These are phyloP conservation scores for Gracilaria caudata DNA, from an alignment of 23 red algal species.

Conservation along the genomic window DNA sequence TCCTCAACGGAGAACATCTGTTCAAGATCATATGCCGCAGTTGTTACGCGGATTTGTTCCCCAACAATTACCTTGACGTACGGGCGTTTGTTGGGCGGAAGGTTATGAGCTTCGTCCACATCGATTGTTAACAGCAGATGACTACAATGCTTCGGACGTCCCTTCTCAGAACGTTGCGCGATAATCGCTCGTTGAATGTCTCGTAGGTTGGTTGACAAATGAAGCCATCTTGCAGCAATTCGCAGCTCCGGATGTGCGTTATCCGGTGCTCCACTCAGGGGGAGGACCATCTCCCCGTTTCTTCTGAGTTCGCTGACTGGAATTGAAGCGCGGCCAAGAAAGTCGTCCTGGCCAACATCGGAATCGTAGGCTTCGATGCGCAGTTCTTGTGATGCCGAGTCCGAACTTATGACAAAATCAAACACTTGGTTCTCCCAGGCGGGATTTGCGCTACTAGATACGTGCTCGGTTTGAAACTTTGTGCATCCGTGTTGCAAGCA, in stretches of 20 bases:
- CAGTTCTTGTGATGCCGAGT: conserved; percentile 53
- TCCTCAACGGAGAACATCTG: conserved; percentile 43
- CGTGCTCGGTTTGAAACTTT: conserved; percentile 23
- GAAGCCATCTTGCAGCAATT: conserved; percentile 56
- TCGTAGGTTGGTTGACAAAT: conserved; percentile 37
- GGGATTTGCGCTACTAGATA: conserved; percentile 43
- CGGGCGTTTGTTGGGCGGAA: conserved; percentile 43
- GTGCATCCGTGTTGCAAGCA: conserved; percentile 39
- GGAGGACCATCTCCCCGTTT: conserved; percentile 11
- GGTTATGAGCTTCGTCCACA: conserved; percentile 63
- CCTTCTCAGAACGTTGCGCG: conserved; percentile 18
- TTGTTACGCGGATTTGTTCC: conserved; percentile 19
- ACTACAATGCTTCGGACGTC: conserved; percentile 35
- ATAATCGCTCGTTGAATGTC: conserved; percentile 53
- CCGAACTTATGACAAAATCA: conserved; percentile 43
- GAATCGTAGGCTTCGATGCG: conserved; percentile 62
- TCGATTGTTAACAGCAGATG: conserved; percentile 54
- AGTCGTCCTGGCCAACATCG: conserved; percentile 57
- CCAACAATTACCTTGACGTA: conserved; percentile 48
- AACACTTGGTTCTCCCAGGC: conserved; percentile 54
- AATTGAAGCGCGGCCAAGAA: conserved; percentile 41
- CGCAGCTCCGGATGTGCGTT: conserved; percentile 29
- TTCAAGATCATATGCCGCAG: conserved; percentile 51
- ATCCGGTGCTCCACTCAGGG: conserved; percentile 26
- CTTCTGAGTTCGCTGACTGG: conserved; percentile 25